Evolutionary conservation across 208 protist species (phyloP), one percentile per base, ranked within the genome.

Genomic region (Leptomonas pyrrhocoris): DNA sequence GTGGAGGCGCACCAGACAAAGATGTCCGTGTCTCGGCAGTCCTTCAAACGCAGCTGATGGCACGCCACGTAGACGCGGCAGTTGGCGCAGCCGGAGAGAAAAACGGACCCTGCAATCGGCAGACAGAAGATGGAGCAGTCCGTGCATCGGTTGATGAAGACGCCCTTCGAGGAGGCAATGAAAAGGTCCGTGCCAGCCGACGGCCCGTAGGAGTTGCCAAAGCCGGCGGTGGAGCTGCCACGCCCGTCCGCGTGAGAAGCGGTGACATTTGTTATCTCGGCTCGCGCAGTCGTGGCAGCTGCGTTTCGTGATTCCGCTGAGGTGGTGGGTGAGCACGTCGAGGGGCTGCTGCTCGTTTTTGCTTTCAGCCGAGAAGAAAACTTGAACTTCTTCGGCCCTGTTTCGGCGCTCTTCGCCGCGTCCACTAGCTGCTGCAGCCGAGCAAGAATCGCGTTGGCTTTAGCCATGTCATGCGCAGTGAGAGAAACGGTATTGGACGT

Each of bases 21-120:
- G 25, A 96, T 72, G 45, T 89, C 72, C 25, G 89, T 61, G 59
- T 80, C 42, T 34, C 61, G 66, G 78, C 89, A 94, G 72, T 84
- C 72, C 60, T 94, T 94, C 45, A 96, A 63, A 45, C 92, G 84
- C 21, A 96, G 84, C 74, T 96, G 92, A 62, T 94, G 88, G 50
- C 89, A 96, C 15, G 85, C 81, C 0, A 94, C 79, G 79, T 94
- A 96, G 19, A 94, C 50, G 25, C 64, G 77, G 74, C 92, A 94
- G 50, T 80, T 46, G 6, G 7, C 60, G 74, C 85, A 94, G 62
- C 86, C 76, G 13, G 81, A 84, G 30, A 96, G 69, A 57, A 96
- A 96, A 13, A 85, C 82, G 5, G 92, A 93, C 15, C 92, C 92
- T 1, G 89, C 87, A 45, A 90, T 83, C 18, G 92, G 92, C 3